Percentiles rank a stretch among this genome's conserved stretches.
Evolutionary conservation across 768 basidiomycete genomes (phyloP).

Genomic region (Boletus barrowsii): DNA sequence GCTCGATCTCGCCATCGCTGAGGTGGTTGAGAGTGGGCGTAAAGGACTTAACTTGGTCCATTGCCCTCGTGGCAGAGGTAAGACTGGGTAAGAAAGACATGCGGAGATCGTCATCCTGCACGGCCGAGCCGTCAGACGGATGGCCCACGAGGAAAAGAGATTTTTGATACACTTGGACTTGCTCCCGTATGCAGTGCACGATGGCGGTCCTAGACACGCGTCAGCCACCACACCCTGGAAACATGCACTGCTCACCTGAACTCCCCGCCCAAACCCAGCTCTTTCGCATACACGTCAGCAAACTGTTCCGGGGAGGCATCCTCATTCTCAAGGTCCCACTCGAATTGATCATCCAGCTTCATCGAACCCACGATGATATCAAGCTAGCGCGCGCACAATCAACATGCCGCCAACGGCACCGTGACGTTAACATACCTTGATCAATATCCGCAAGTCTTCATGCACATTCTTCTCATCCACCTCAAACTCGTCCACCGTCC

Average conservation of each 20-base stretch:
- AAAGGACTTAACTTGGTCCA: slow-evolving; percentile 74
- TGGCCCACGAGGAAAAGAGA: slow-evolving; percentile 90
- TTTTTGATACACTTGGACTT: slow-evolving; percentile 88
- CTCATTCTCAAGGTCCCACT: slow-evolving; percentile 90
- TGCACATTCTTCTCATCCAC: slow-evolving; percentile 62
- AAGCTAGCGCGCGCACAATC: slow-evolving; percentile 49
- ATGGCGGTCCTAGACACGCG: slow-evolving; percentile 75
- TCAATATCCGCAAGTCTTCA: slow-evolving; percentile 88
- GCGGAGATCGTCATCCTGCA: slow-evolving; percentile 90
- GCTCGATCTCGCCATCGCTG: slow-evolving; percentile 84
- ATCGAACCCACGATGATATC: slow-evolving; percentile 93
- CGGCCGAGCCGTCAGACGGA: slow-evolving; percentile 69
- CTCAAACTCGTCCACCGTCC: slow-evolving; percentile 59
- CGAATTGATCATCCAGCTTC: slow-evolving; percentile 94
- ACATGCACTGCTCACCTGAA: slow-evolving; percentile 63
- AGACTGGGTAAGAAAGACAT: slow-evolving; percentile 86
- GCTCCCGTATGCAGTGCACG: slow-evolving; percentile 93
- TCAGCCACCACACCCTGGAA: slow-evolving; percentile 8
- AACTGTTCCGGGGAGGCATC: slow-evolving; percentile 88
- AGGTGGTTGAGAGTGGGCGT: slow-evolving; percentile 90
- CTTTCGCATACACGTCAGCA: slow-evolving; percentile 80
- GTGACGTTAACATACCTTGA: slow-evolving; percentile 62
- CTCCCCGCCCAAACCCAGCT: slow-evolving; percentile 87
- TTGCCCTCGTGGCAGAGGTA: slow-evolving; percentile 62
- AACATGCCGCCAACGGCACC: not conserved